Base-by-base conservation (phyloP, 2,329 filamentous ascomycete species). In the Dactylellina leptospora region DNA sequence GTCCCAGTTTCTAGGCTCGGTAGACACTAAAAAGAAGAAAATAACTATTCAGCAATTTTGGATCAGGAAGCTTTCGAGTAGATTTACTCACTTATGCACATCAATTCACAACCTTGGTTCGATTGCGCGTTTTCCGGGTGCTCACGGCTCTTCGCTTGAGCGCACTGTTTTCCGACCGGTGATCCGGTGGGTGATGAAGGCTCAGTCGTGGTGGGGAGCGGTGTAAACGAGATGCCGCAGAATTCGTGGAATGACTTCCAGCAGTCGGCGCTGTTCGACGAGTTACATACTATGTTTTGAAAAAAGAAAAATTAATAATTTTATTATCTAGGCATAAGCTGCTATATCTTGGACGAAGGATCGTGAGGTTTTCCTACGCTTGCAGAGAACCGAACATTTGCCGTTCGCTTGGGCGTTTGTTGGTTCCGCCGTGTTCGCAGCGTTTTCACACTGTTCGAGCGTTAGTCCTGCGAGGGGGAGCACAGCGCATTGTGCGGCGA, bases 81-180 rank as follows among this genome's bases (percentile, higher is more conserved):
- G n/a, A 2, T 51, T 1, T 23, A 53, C 48, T 38, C 25, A 53
- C 48, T 20, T 18, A 23, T 38, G 18, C 48, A 53, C 28, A 53
- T 53, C 28, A 53, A 38, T 6, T 23, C 27, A 18, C 48, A 53
- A 23, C 48, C 48, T 38, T 53, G 48, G 30, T 53, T 53, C 30
- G 48, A 53, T 30, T 53, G n/a, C 9, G 28, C 9, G 16, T 53
- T 38, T 11, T 53, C 48, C 9, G 48, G 48, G 16, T 53, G 48
- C 23, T 53, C 48, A 36, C 48, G 18, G 30, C 48, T 53, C 30
- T 53, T 36, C n/a, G 48, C 48, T 18, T 28, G 11, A n/a, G 48
- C 48, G 28, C 48, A 53, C 3, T 53, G 28, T 18, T 25, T 36
- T 25, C 48, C 48, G 18, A 30, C 36, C 5, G 48, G 48, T n/a